Base-by-base conservation (phyloP, 352 stramenopile genomes). In the Hyaloperonospora arabidopsidis region DNA sequence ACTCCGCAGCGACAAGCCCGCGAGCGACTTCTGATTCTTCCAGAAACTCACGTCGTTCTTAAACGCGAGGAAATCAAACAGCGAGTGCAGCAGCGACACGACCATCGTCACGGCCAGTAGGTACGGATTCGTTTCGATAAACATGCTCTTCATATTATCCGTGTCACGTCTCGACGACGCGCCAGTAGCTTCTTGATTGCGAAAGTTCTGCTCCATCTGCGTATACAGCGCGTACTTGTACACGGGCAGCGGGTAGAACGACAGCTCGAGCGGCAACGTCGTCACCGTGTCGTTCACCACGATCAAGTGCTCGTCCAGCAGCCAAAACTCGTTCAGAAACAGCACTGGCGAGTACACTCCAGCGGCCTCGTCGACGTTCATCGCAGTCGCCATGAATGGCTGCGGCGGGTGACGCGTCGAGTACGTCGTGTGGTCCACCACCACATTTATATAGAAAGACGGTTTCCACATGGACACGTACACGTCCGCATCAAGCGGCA, bases 31-130 rank as follows among this genome's bases (percentile, higher is more conserved):
- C 57, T 98, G 97, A 52, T 97, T 96, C 43, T 86, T 78, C 97
- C 97, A 99, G 72, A 99, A 99, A 43, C 86, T 91, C 57, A 99
- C 95, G 70, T 99, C 97, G 63, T 96, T 98, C 68, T 98, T 98
- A 70, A 99, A 99, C 11, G 97, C 97, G 46, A 99, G 59, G 58
- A 98, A 98, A 65, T 99, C 96, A 70, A 99, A 98, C 7, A 99
- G 69, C 36, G 97, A 95, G 77, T 99, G 97, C 38, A 99, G 64
- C 21, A 97, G 72, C 45, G 93, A 98, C 39, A 98, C 96, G 29
- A 96, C 51, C 18, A 98, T 79, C 1, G 96, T 99, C 19, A 99
- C 69, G 4, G 59, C 89, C 17, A 99, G 80, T 45, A 99, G 64
- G 43, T 96, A 97, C 34, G 97, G 87, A 68, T 99, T 98, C 19